Conservation (phyloP, 2,329 filamentous ascomycete genomes). For the Penicillium sp. region DNA sequence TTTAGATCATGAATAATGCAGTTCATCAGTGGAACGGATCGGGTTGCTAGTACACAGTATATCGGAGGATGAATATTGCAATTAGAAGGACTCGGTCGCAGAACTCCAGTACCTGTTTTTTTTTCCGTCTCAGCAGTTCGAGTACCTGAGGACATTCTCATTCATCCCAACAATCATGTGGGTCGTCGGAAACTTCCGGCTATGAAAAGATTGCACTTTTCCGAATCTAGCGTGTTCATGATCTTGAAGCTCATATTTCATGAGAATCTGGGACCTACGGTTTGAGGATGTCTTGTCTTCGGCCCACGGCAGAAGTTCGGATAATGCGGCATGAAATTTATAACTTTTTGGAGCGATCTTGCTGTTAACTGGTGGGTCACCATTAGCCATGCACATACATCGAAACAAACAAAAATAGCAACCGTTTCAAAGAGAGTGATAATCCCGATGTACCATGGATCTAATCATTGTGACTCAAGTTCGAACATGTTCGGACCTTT, state of each 20-base stretch:
- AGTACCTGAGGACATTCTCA: background rate
- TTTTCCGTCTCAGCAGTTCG: no score
- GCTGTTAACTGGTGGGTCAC: background rate
- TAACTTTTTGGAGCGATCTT: background rate
- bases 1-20: no score
- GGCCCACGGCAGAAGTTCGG: background rate
- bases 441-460: background rate
- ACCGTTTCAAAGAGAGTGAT: background rate
- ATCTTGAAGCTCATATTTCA: background rate
- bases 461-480: background rate
- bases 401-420: background rate
- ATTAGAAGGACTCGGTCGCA: no score
- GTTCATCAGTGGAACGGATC: no score
- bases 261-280: background rate
- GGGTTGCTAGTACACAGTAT: no score
- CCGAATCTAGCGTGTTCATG: background rate
- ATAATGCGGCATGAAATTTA: background rate
- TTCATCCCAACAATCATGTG: background rate
- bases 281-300: background rate
- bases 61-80: no score
- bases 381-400: background rate
- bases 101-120: no score
- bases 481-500: background rate
- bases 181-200: background rate
- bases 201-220: background rate